A percentile compares a stretch with the other conserved stretches of the same genome.
Evolutionary conservation across 2,329 filamentous ascomycete species (phyloP).

Genomic region (Xenosphaeropsis pyriputrescens): DNA sequence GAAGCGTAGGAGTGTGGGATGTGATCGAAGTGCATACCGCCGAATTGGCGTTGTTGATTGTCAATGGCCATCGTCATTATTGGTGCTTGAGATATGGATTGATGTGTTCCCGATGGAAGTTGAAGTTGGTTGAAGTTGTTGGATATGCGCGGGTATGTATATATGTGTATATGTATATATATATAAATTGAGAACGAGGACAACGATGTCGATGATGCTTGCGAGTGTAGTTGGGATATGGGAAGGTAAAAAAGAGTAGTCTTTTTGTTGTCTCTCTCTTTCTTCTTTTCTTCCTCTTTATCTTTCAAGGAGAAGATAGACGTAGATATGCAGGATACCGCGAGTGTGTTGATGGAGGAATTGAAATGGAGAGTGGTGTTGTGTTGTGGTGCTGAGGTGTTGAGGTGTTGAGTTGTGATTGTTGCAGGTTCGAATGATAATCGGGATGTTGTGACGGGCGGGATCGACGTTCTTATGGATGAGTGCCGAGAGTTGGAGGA

Average conservation of each 20-base stretch:
- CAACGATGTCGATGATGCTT: slow-evolving; percentile 1
- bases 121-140: neutral
- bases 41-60: slow-evolving; percentile 70
- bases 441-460: slow-evolving; percentile 7
- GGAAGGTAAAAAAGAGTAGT: neutral
- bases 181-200: slow-evolving; percentile 1
- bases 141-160: neutral
- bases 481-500: too few relatives aligned
- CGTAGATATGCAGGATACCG: slow-evolving; percentile 19
- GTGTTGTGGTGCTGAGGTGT: too few relatives aligned
- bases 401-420: too few relatives aligned
- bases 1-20: slow-evolving; percentile 49
- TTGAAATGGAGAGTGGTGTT: slow-evolving; percentile 8
- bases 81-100: slow-evolving; percentile 4
- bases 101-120: neutral
- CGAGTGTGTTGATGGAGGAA: slow-evolving; percentile 9
- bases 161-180: too few relatives aligned
- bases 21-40: slow-evolving; percentile 62
- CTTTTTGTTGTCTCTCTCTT: too few relatives aligned
- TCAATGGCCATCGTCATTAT: slow-evolving; percentile 92
- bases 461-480: slow-evolving; percentile 17
- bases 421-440: slow-evolving; percentile 7
- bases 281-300: too few relatives aligned
- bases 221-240: slow-evolving; percentile 4
- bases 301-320: slow-evolving; percentile 5